Percentiles rank a stretch among this genome's conserved stretches.
phyloP scores from a whole-genome alignment of 2,329 filamentous ascomycete species.

The Fusarium poae region DNA sequence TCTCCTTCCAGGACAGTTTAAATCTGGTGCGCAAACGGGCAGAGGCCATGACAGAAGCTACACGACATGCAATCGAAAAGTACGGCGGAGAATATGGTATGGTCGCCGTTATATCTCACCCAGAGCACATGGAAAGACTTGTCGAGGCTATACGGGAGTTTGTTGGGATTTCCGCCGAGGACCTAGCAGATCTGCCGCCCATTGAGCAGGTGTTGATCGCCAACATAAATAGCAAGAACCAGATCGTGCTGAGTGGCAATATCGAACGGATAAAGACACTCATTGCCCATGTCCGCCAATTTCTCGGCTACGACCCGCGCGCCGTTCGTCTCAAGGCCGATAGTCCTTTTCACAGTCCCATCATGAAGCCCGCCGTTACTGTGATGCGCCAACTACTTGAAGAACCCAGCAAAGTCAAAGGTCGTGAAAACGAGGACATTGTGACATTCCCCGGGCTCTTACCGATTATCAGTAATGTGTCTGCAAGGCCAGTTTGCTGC shows the following conservation, averaged over 20 bases:
- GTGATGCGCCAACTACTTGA: conserved; percentile 79
- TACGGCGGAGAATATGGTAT: conserved; percentile 91
- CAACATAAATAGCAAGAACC: conserved; percentile 95
- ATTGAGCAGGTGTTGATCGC: conserved; percentile 91
- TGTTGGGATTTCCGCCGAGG: conserved; percentile 77
- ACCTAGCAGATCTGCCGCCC: conserved; percentile 75
- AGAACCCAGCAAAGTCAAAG: conserved; percentile 66
- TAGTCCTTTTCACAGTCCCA: conserved; percentile 89
- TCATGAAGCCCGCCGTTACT: conserved; percentile 87
- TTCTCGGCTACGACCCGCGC: conserved; percentile 90
- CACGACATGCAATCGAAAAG: conserved; percentile 71
- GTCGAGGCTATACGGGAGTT: conserved; percentile 84
- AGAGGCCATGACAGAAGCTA: conserved; percentile 85
- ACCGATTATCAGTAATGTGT: conserved; percentile 89
- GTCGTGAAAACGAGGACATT: conserved; percentile 70
- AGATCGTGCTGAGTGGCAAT: conserved; percentile 92
- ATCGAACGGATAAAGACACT: conserved; percentile 85
- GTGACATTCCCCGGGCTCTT: conserved; percentile 81
- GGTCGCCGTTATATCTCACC: conserved; percentile 92
- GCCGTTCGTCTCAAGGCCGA: conserved; percentile 89
- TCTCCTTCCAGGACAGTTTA: conserved; percentile 82
- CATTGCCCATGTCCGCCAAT: conserved; percentile 86
- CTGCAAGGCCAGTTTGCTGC: conserved; percentile 80
- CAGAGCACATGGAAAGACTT: conserved; percentile 76
- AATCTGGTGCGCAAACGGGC: conserved; percentile 82